Percentiles rank a stretch among this genome's conserved stretches.
phyloP scores from a whole-genome alignment of 768 basidiomycete genomes.

The Podaxis sp. region DNA sequence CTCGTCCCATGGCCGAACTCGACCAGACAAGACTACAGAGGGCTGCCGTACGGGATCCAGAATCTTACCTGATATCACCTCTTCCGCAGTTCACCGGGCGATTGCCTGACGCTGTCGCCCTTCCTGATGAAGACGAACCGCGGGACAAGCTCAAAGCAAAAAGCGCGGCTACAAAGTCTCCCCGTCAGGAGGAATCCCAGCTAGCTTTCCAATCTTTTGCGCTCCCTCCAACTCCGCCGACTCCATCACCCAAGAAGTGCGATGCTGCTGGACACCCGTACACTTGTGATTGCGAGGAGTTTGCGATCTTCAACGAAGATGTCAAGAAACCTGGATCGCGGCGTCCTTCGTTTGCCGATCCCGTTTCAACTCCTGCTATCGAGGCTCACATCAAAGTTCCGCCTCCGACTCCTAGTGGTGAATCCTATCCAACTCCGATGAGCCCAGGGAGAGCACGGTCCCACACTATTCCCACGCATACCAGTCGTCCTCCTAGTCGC shows the following conservation, averaged over 20 bases:
- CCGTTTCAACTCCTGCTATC: slow-evolving; percentile 4
- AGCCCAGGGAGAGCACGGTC: slow-evolving; percentile 26
- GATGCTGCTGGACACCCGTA: slow-evolving; percentile 20
- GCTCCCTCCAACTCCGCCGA: not conserved
- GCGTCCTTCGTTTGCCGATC: not conserved
- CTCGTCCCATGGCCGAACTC: slow-evolving; percentile 24
- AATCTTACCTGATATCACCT: slow-evolving; percentile 39
- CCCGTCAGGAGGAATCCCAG: not conserved
- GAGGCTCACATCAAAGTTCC: slow-evolving; percentile 5
- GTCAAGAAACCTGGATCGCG: slow-evolving; percentile 7
- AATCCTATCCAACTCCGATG: slow-evolving; percentile 16
- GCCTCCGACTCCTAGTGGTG: slow-evolving; percentile 13
- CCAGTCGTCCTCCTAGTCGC: slow-evolving; percentile 24
- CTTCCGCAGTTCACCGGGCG: slow-evolving; percentile 38
- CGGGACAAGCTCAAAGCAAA: slow-evolving; percentile 19
- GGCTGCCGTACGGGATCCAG: slow-evolving; percentile 31
- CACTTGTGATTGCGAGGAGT: slow-evolving; percentile 20
- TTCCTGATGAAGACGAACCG: slow-evolving; percentile 23
- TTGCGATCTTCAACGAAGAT: slow-evolving; percentile 14
- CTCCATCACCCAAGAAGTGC: slow-evolving; percentile 18
- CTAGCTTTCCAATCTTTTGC: slow-evolving; percentile 2
- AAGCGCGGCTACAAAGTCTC: not conserved
- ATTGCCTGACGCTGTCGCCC: slow-evolving; percentile 36
- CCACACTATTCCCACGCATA: slow-evolving; percentile 27
- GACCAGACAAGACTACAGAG: slow-evolving; percentile 33